A percentile compares a stretch with the other conserved stretches of the same genome.
Evolutionary conservation across 2,329 filamentous ascomycete genomes (phyloP).

Genomic region (Penicillium vulpinum): DNA sequence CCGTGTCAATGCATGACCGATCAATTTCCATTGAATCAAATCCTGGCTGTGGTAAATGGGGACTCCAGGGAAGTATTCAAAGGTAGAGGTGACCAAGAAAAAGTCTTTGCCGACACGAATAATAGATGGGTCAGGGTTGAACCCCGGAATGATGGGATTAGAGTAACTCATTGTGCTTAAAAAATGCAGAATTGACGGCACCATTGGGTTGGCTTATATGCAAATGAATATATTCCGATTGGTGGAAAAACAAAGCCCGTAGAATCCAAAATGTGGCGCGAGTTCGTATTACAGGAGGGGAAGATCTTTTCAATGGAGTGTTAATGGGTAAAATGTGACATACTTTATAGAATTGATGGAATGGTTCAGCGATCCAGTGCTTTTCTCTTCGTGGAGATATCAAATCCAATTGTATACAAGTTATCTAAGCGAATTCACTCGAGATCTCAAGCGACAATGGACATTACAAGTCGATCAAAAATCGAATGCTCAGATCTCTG

Average conservation of each 20-base stretch:
- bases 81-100: slow-evolving; percentile 62
- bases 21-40: slow-evolving; percentile 43
- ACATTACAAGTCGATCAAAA: neutral
- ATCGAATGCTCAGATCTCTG: neutral
- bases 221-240: neutral
- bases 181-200: neutral
- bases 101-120: slow-evolving; percentile 53
- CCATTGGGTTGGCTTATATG: neutral
- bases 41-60: slow-evolving; percentile 60
- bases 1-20: slow-evolving; percentile 37
- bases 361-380: neutral
- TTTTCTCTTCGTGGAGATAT: neutral
- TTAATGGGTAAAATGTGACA: neutral
- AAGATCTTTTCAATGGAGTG: too few relatives aligned
- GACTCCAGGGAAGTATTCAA: slow-evolving; percentile 63
- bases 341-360: neutral
- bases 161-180: slow-evolving; percentile 20
- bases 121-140: slow-evolving; percentile 63
- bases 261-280: neutral
- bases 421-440: neutral
- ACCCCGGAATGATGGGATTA: slow-evolving; percentile 59
- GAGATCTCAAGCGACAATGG: neutral
- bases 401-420: neutral
- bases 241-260: slow-evolving; percentile 5
- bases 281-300: neutral